Evolutionary conservation across 352 stramenopile genomes (phyloP).

Genomic region (Phytopythium boreale): DNA sequence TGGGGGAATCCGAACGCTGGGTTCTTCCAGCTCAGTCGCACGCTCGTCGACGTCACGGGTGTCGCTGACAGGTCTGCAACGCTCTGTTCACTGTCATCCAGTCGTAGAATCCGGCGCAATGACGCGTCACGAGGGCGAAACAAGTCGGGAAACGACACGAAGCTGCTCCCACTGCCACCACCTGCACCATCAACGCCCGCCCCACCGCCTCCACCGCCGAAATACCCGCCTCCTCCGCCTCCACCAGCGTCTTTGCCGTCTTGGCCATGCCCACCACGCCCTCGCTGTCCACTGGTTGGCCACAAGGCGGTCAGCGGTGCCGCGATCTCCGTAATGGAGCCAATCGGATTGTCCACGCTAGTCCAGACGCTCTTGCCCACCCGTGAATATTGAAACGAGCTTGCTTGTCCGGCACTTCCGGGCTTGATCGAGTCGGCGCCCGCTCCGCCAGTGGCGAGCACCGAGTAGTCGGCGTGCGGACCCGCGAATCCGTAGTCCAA

Average conservation of each 20-base stretch:
- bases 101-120: slow-evolving; percentile 13
- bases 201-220: slow-evolving; percentile 67
- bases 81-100: slow-evolving; percentile 17
- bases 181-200: slow-evolving; percentile 56
- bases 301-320: slow-evolving; percentile 4
- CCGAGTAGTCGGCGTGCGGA: slow-evolving; percentile 39
- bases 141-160: slow-evolving; percentile 23
- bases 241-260: slow-evolving; percentile 77
- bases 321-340: not conserved
- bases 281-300: slow-evolving; percentile 34
- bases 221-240: slow-evolving; percentile 72
- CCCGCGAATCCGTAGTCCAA: slow-evolving; percentile 54
- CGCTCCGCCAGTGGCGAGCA: slow-evolving; percentile 45
- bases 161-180: slow-evolving; percentile 64
- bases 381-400: slow-evolving; percentile 44
- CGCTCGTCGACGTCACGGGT: slow-evolving; percentile 27
- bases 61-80: slow-evolving; percentile 21
- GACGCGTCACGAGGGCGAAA: slow-evolving; percentile 11
- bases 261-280: slow-evolving; percentile 56
- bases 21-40: slow-evolving; percentile 36
- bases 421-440: slow-evolving; percentile 25
- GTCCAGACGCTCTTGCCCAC: slow-evolving; percentile 39
- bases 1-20: slow-evolving; percentile 39
- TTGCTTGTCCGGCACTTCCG: slow-evolving; percentile 34
- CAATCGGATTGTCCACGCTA: slow-evolving; percentile 5